Evolutionary conservation across 345 rosid species (phyloP), one percentile per base, ranked within the genome.

Genomic region (Populus ilicifolia): DNA sequence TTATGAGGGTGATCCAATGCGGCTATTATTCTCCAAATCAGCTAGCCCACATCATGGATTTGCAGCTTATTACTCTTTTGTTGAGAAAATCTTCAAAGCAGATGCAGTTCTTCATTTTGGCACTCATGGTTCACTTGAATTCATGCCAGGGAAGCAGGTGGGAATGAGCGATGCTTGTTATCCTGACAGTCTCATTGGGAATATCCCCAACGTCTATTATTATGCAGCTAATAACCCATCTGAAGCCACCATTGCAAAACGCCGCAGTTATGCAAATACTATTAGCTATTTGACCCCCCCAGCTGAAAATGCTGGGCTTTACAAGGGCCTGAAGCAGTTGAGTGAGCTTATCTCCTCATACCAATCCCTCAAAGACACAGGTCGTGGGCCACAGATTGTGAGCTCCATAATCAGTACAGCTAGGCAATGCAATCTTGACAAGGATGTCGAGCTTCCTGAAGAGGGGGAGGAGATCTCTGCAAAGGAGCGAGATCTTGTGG

Each of bases 81-180:
- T 93, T 18, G 99, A 96, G 86, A 96, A 93, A 83, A 89, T 96
- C 74, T 96, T 96, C 88, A 83, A 92, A 83, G 99, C 98, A 13
- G 98, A 96, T 84, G 93, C 96, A 7, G 97, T 96, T 73, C 99
- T 96, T 67, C 99, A 96, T 54, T 96, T 96, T 44, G 99, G 99
- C n/a, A 96, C 99, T 6, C 99, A 96, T 62, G 99, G 99, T 13
- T 96, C 98, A 0, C 97, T 96, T 0, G 98, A 96, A 87, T 96
- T 96, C 82, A 96, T 96, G 99, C 99, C 99, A 0, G 99, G 99
- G 74, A 96, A 96, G 85, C 99, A 96, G 89, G 99, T 96, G 81
- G 99, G 99, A 70, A 96, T 96, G 99, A 96, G 99, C 27, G 99
- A 96, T 66, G 96, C 77, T 66, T 96, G 99, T 75, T 96, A 75